phyloP scores from a whole-genome alignment of 2,329 filamentous ascomycete species.

The Cryphonectria parasitica region DNA sequence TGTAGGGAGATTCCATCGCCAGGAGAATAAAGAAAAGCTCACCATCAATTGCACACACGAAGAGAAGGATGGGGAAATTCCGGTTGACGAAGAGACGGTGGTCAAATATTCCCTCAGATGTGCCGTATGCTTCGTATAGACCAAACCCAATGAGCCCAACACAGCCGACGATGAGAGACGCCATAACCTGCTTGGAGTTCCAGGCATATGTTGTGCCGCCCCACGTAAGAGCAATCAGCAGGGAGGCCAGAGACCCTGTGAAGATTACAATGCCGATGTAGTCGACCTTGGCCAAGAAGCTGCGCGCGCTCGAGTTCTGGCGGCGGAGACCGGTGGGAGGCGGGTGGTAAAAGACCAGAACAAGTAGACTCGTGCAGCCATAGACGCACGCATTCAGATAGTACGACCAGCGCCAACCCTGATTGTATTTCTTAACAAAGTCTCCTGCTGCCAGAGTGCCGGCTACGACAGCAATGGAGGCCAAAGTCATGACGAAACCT shows the following conservation, averaged over 20 bases:
- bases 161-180: slow-evolving; percentile 10
- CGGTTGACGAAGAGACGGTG: slow-evolving; percentile 22
- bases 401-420: slow-evolving; percentile 23
- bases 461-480: slow-evolving; percentile 17
- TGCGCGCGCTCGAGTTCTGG: background rate
- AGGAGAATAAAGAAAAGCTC: background rate
- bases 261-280: slow-evolving; percentile 23
- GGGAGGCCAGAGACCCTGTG: slow-evolving; percentile 14
- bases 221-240: slow-evolving; percentile 21
- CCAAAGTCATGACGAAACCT: slow-evolving; percentile 17
- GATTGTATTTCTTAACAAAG: slow-evolving; percentile 23
- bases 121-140: slow-evolving; percentile 14
- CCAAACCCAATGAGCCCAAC: slow-evolving; percentile 16
- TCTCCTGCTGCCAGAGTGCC: slow-evolving; percentile 21
- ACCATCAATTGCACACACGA: slow-evolving; percentile 23
- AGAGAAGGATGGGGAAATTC: slow-evolving; percentile 19
- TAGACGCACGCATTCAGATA: slow-evolving; percentile 25
- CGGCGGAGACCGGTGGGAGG: slow-evolving; percentile 23
- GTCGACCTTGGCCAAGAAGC: slow-evolving; percentile 7
- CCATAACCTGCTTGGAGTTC: slow-evolving; percentile 17
- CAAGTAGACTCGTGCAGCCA: slow-evolving; percentile 9
- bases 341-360: slow-evolving; percentile 21
- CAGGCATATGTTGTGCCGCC: slow-evolving; percentile 23
- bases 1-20: background rate
- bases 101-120: slow-evolving; percentile 19